Percentiles rank a stretch among this genome's conserved stretches.
These are phyloP conservation scores for Pelargonium cotyledonis DNA, from an alignment of 441 rosid species.

Conservation along the genomic window DNA sequence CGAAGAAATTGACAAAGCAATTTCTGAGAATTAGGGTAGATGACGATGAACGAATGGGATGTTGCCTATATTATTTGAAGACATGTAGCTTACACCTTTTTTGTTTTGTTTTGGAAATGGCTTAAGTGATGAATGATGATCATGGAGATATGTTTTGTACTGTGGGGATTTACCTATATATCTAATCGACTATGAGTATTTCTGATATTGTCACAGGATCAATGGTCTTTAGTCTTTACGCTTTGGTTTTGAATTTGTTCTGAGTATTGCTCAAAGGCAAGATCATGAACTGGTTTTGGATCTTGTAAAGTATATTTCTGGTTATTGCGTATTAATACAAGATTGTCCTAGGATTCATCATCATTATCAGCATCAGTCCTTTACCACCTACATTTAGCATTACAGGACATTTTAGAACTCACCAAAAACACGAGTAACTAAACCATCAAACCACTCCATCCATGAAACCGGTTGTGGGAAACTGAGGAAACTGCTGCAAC, in stretches of 20 bases:
- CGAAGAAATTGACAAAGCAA: slow-evolving; percentile 67
- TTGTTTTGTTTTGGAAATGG: background rate
- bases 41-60: background rate
- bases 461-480: slow-evolving; percentile 21
- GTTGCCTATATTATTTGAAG: background rate
- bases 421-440: too few species aligned
- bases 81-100: slow-evolving; percentile 3
- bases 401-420: background rate
- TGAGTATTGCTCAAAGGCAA: too few species aligned
- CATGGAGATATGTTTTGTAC: background rate
- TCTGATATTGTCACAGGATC: too few species aligned
- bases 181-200: background rate
- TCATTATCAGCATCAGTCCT: background rate
- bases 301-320: too few species aligned
- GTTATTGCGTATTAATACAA: too few species aligned
- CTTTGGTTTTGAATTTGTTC: too few species aligned
- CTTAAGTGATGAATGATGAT: background rate
- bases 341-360: too few species aligned
- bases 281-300: too few species aligned
- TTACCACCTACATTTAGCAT: background rate
- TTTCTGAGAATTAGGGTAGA: slow-evolving; percentile 30
- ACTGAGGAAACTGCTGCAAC: slow-evolving; percentile 17
- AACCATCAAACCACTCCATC: slow-evolving; percentile 22
- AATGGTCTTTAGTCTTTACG: too few species aligned
- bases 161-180: background rate